Evolutionary conservation across 2,329 filamentous ascomycete species (phyloP), one percentile per base, ranked within the genome.

Genomic region (Penicillium sp.): DNA sequence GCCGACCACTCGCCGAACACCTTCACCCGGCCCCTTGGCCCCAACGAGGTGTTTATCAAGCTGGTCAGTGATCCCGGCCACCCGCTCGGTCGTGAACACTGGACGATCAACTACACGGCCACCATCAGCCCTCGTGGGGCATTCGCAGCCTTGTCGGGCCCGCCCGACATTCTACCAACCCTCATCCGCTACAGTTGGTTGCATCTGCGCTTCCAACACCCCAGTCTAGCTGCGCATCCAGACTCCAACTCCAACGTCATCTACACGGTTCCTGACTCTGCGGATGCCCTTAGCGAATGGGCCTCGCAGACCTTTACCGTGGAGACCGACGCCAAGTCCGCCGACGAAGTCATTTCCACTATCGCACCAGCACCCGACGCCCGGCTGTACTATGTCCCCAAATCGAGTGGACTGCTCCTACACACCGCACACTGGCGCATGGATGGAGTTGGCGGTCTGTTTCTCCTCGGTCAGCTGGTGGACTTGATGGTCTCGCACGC

Each of bases 1-100:
- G 13, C 37, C 23, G 37, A 51, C 12, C 25, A 33, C 25, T 42
- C 49, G n/a, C 37, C 25, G 13, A 51, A 51, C 37, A 50, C 27
- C 43, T 62, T 66, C 43, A 56, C 46, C 40, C 29, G 56, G 23
- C 42, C 37, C 15, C 49, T 65, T 31, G 63, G 61, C 17, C 57
- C 59, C 13, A 61, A 61, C 42, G 70, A 73, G 62, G 62, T 56
- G 5, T 74, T 69, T 35, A 69, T 71, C 54, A 72, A 71, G 50
- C 56, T 72, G 4, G 27, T 71, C n/a, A 70, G 63, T n/a, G 70
- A 72, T 41, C 49, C 59, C 25, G 66, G 63, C 37, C 59, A 60
- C 27, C 53, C 62, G 5, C 52, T 72, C 10, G 65, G 68, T 29
- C 69, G 70, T 43, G 71, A 74, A 56, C 66, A 73, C 54, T 73